phyloP scores from a whole-genome alignment of 177 flowering plant species.

The Vitis hybrid region DNA sequence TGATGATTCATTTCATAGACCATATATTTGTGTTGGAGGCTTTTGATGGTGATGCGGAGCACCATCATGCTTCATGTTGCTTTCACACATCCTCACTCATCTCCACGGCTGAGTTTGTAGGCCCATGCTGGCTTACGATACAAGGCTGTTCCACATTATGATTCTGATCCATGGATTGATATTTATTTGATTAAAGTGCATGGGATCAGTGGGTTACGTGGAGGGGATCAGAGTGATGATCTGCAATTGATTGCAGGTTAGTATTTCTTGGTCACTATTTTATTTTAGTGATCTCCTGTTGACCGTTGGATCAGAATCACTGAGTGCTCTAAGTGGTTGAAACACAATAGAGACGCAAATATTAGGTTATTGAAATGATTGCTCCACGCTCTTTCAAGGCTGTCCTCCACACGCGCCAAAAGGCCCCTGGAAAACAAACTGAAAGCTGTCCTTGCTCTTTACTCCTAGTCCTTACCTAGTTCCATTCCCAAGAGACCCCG shows the following conservation, averaged over 20 bases:
- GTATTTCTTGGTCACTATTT: not conserved
- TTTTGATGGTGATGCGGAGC: not conserved
- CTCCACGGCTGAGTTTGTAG: not conserved
- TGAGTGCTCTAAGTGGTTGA: not conserved
- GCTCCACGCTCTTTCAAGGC: not conserved
- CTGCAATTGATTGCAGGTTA: not conserved
- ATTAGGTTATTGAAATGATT: not conserved
- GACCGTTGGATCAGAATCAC: conserved; percentile 7
- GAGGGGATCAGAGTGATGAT: not conserved
- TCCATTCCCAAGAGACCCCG: not conserved
- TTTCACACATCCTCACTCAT: not conserved
- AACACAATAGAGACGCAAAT: not conserved
- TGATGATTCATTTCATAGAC: conserved; percentile 13
- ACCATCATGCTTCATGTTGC: conserved; percentile 2
- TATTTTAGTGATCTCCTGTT: not conserved
- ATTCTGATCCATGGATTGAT: not conserved
- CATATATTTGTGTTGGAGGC: not conserved
- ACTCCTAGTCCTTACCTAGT: not conserved
- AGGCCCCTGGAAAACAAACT: not conserved
- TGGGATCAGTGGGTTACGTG: not conserved
- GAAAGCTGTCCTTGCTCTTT: no score
- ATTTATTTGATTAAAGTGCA: not conserved
- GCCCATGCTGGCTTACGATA: not conserved
- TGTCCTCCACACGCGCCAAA: not conserved
- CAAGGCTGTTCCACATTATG: not conserved